Conservation (phyloP, 192 early-diverging fungal species). For the Linnemannia elongata region DNA sequence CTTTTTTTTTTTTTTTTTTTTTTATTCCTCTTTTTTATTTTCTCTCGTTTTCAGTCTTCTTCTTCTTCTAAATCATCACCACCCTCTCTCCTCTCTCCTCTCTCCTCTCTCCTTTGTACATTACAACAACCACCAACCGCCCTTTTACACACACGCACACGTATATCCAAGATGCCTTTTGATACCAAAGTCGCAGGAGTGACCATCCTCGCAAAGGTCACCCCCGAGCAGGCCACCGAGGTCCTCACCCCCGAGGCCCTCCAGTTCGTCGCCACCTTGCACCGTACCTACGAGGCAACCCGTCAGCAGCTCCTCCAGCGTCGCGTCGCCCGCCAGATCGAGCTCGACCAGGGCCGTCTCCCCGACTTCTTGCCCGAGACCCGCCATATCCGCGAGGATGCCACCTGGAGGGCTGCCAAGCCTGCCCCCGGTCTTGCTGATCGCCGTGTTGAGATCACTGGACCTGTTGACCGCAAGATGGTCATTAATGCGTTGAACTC, state of each 20-base stretch:
- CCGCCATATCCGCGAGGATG: slow-evolving; percentile 89
- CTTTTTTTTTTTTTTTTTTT: neutral
- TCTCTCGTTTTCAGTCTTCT: neutral
- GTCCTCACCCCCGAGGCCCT: slow-evolving; percentile 90
- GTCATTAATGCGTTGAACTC: slow-evolving; percentile 99
- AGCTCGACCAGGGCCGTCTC: slow-evolving; percentile 83
- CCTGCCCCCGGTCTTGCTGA: slow-evolving; percentile 93
- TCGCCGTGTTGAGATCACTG: slow-evolving; percentile 97
- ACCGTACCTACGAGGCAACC: slow-evolving; percentile 89
- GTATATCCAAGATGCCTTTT: slow-evolving; percentile 17
- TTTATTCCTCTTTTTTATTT: neutral
- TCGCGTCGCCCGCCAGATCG: slow-evolving; percentile 83
- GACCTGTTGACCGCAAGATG: slow-evolving; percentile 99
- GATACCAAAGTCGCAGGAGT: slow-evolving; percentile 73
- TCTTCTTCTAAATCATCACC: neutral
- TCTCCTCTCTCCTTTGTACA: neutral
- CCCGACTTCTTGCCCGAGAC: slow-evolving; percentile 96
- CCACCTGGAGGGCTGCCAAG: slow-evolving; percentile 88
- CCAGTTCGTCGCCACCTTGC: slow-evolving; percentile 88
- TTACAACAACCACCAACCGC: neutral
- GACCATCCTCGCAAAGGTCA: slow-evolving; percentile 76
- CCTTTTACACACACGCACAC: neutral
- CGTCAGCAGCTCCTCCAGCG: slow-evolving; percentile 85
- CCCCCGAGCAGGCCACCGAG: slow-evolving; percentile 67
- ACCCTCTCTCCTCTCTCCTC: neutral